A percentile compares a stretch with the other conserved stretches of the same genome.
Evolutionary conservation across 176 grass and related monocot species (phyloP).

Genomic region (Zoysia japonica): DNA sequence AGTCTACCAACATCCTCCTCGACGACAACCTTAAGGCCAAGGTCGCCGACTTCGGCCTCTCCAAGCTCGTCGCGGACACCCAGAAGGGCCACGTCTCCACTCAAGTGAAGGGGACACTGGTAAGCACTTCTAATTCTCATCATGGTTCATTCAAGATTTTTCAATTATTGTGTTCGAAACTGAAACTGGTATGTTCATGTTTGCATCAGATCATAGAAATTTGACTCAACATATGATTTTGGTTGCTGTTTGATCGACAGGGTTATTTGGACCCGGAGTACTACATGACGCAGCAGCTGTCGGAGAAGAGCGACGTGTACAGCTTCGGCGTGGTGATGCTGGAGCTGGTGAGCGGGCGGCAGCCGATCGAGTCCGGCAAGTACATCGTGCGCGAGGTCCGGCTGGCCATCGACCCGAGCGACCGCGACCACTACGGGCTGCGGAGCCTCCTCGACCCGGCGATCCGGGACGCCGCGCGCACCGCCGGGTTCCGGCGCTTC

Average conservation of each 20-base stretch:
- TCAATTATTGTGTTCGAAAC: not conserved
- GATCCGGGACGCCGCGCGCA: conserved; percentile 47
- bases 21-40: conserved; percentile 80
- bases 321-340: conserved; percentile 86
- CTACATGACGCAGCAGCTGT: conserved; percentile 88
- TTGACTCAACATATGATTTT: not conserved
- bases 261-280: conserved; percentile 92
- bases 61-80: conserved; percentile 61
- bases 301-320: conserved; percentile 83
- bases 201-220: too few relatives aligned
- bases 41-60: conserved; percentile 89
- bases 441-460: conserved; percentile 57
- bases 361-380: conserved; percentile 59
- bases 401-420: conserved; percentile 53
- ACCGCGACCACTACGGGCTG: conserved; percentile 61
- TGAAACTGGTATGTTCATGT: not conserved
- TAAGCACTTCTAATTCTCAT: conserved; percentile 26
- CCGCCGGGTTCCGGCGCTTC: conserved; percentile 54
- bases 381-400: conserved; percentile 77
- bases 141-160: not conserved
- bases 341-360: conserved; percentile 57
- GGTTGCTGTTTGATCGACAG: conserved; percentile 29
- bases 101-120: conserved; percentile 91
- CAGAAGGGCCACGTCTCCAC: conserved; percentile 80
- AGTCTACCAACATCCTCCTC: conserved; percentile 87